Base-by-base conservation (phyloP, 768 basidiomycete genomes). In the Phanerochaete carnosa region DNA sequence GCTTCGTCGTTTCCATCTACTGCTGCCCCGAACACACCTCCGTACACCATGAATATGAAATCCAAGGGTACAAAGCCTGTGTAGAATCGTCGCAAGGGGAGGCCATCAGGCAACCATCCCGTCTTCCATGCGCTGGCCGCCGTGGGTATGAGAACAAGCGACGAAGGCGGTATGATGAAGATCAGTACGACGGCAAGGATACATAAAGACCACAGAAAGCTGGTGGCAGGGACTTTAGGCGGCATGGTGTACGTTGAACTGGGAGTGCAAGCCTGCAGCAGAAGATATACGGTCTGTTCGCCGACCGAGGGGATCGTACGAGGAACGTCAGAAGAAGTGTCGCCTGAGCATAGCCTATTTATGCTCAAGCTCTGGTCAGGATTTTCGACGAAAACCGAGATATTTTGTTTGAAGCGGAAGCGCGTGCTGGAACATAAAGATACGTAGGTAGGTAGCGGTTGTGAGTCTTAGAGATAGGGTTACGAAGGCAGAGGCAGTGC, bases 1-100 rank as follows among this genome's bases (percentile, higher is more conserved):
- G 57, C 62, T 26, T 54, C 51, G 35, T 62, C 62, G 12, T 47
- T 50, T 1, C 62, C 62, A n/a, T 62, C 62, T 2, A 59, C 62
- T 11, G 57, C 62, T 13, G 57, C 57, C 6, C 50, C 52, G 45
- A 62, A 62, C 30, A 62, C 33, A 15, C 62, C 62, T 5, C 57
- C 62, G 29, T 59, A 57, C 1, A 32, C 57, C 26, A 50, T 58
- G 45, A 62, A 55, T 1, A 62, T 50, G 29, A 53, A 23, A 35
- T 62, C 62, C 25, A 62, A 26, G 2, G 57, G 39, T 13, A 43
- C n/a, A 33, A 37, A 46, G 1, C 62, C 62, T 11, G 58, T 59
- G 33, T 62, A 62, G 4, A 29, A 28, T 12, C 58, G 15, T 3
- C 62, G 62, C 9, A 62, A 19, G 12, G 62, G 45, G 16, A 62